Evolutionary conservation across 805 yeast genomes (phyloP), one percentile per base, ranked within the genome.

Genomic region (Brettanomyces sp.): DNA sequence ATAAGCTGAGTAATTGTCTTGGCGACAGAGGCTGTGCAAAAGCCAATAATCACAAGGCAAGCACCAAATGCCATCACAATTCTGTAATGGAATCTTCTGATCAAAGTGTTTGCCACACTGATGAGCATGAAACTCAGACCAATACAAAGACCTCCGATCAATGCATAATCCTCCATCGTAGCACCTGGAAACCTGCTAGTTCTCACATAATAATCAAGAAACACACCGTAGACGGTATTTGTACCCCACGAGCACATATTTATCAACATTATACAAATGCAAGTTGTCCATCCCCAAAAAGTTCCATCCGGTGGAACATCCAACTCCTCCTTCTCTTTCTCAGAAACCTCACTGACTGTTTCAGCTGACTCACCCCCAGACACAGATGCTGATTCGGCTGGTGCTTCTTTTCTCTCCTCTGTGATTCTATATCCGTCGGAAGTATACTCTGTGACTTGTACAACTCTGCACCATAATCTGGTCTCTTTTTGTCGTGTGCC

Each of bases 61-160:
- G 66, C 58, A 1, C 80, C 80, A 3, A 66, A 30, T 0, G 57
- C 37, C 65, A 78, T 69, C 2, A 79, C 69, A 3, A 56, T 44
- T 52, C 68, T 71, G 47, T 75, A 62, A 0, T 87, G 83, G 49
- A 77, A 64, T n/a, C 77, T 51, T 50, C 72, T 69, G 53, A 73
- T 69, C 6, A 73, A 49, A 1, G 79, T 53, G 46, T 74, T 65
- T 0, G 74, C 71, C n/a, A 80, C 50, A 4, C 95, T 93, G 38
- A 85, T 65, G 45, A 78, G 61, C 51, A 74, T 62, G 57, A 83
- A 82, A 18, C 85, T 83, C 45, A 80, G 60, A 33, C 71, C 72
- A n/a, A 76, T 64, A 1, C 73, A 66, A 5, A 78, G 42, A 1
- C 84, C 82, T 18, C 82, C 82, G 48, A 79, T 69, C 37, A 76